Evolutionary conservation across 2,329 filamentous ascomycete genomes (phyloP), one percentile per base, ranked within the genome.

Genomic region (Neonectria hederae): DNA sequence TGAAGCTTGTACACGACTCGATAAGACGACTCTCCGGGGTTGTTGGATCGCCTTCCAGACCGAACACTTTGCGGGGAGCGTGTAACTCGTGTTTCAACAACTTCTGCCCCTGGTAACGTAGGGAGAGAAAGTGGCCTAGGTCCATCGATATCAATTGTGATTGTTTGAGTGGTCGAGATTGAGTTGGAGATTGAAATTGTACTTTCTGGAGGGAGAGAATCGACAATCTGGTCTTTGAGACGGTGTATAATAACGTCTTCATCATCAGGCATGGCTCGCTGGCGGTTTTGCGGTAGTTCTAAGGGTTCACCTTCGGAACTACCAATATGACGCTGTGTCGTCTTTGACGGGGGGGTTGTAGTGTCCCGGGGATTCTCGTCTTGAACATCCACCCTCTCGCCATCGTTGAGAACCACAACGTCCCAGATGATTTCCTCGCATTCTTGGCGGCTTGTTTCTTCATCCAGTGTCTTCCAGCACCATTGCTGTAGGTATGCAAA

Each of bases 391-490:
- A 90, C 84, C 38, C 86, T 83, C 49, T 84, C 81, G 9, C 86
- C 86, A 69, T 88, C 82, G 63, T 86, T 83, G 17, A 90, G 78
- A 0, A 91, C 86, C 8, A 91, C 87, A 3, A 90, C 85, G 70
- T 91, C 89, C 89, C 89, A 91, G 9, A 91, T 80, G 2, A 87
- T 77, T 65, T 90, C 86, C 61, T 89, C 86, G 19, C 81, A 80
- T 11, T 79, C 79, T 8, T 83, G 77, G 1, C 81, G 79, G 24
- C 80, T 78, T 7, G 75, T 76, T 68, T 89, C 85, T 52, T 85
- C 82, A 21, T 85, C 83, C 7, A 83, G 80, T 32, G 83, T 78
- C 46, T 81, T 84, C 56, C 82, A 82, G 64, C 86, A 89, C 72
- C 82, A 83, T 57, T 83, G 81, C 72, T 90, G 89, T 22, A 91